Evolutionary conservation across 129 eudicot genomes (phyloP).

Genomic region (Centella asiatica): DNA sequence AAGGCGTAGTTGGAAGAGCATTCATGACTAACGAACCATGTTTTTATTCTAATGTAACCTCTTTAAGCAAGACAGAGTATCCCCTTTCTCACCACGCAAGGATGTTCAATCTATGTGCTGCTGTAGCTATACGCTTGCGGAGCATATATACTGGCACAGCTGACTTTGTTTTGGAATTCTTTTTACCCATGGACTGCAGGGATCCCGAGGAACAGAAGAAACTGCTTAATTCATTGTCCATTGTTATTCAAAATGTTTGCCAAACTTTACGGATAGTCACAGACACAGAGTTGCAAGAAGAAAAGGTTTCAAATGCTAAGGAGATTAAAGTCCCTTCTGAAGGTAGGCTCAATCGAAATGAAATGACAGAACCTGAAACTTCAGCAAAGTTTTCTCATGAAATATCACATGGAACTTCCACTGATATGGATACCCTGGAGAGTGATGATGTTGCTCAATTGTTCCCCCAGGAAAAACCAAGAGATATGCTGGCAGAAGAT

Average conservation of each 20-base stretch:
- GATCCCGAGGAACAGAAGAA: slow-evolving; percentile 44
- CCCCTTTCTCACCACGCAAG: slow-evolving; percentile 89
- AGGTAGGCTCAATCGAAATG: not conserved
- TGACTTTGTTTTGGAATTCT: slow-evolving; percentile 90
- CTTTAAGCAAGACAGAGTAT: slow-evolving; percentile 60
- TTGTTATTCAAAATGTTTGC: slow-evolving; percentile 50
- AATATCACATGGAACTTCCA: not conserved
- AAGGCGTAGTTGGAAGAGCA: slow-evolving; percentile 83
- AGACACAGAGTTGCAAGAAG: slow-evolving; percentile 62
- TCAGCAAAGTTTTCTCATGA: slow-evolving; percentile 19
- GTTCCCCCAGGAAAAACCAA: slow-evolving; percentile 23
- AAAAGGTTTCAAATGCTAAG: slow-evolving; percentile 11
- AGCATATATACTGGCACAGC: slow-evolving; percentile 38
- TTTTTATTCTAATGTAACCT: slow-evolving; percentile 59
- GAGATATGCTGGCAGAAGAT: slow-evolving; percentile 24
- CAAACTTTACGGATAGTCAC: slow-evolving; percentile 54
- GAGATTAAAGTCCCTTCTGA: slow-evolving; percentile 1
- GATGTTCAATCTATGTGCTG: slow-evolving; percentile 63
- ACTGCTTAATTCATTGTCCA: slow-evolving; percentile 52
- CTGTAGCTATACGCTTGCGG: slow-evolving; percentile 86
- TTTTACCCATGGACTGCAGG: slow-evolving; percentile 56
- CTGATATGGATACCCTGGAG: slow-evolving; percentile 11
- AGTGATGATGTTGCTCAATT: slow-evolving; percentile 8
- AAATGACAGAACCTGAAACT: slow-evolving; percentile 2
- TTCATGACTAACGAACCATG: slow-evolving; percentile 61